phyloP scores from a whole-genome alignment of 768 basidiomycete genomes.

The Lyophyllum semitale region DNA sequence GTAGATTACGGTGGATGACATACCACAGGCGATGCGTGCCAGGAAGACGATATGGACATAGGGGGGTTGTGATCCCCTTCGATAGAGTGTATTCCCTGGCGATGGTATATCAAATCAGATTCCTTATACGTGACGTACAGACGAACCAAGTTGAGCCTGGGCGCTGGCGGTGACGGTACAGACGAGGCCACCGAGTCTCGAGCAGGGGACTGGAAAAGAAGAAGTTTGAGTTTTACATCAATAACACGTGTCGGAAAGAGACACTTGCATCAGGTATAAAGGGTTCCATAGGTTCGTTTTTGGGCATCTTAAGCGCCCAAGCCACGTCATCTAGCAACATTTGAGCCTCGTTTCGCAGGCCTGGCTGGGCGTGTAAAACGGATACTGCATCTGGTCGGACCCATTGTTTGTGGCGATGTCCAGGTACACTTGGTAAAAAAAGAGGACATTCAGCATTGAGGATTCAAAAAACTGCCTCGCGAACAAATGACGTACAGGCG shows the following conservation, averaged over 20 bases:
- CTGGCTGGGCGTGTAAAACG: not conserved
- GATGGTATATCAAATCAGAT: not conserved
- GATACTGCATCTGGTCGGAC: not conserved
- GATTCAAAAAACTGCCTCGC: too few species aligned
- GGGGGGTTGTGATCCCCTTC: not conserved
- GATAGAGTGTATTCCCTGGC: not conserved
- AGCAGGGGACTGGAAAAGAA: constrained; percentile 1
- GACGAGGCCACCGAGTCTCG: constrained; percentile 7
- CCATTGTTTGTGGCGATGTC: constrained; percentile 1
- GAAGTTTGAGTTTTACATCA: not conserved
- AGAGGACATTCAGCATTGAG: not conserved
- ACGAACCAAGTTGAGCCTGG: not conserved
- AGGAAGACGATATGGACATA: constrained; percentile 14
- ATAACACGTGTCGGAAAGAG: constrained; percentile 1
- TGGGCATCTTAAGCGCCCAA: constrained; percentile 10
- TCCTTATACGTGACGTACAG: too few species aligned
- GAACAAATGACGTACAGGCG: constrained; percentile 11
- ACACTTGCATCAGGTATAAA: constrained; percentile 16
- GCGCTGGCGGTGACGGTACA: not conserved
- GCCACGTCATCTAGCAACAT: constrained; percentile 13
- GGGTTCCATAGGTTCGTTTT: constrained; percentile 17
- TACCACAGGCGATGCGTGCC: constrained; percentile 5
- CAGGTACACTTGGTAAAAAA: not conserved
- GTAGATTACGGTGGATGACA: not conserved
- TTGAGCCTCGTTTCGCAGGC: constrained; percentile 12